Base-by-base conservation (phyloP, 148 eudicot species). In the Vaccinium corymbosum region DNA sequence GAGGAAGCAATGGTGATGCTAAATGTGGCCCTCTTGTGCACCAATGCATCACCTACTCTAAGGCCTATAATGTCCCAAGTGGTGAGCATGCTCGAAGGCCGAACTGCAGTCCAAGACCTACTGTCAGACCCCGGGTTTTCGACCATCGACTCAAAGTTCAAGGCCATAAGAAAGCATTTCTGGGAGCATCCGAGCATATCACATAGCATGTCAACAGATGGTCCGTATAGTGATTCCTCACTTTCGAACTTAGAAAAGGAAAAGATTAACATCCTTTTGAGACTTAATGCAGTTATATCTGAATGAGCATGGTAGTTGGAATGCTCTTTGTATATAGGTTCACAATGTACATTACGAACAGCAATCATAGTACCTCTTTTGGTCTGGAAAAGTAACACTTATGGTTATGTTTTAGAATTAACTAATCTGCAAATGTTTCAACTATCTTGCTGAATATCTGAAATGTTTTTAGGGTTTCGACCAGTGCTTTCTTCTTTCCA, bases 11-110 rank as follows among this genome's bases (percentile, higher is more conserved):
- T 85, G 84, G 68, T 83, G 53, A 78, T 91, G 81, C 89, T 91
- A 57, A 91, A 88, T 38, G 92, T 91, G 82, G 92, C 90, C 49
- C 92, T 91, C 79, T 6, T 89, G 80, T 91, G 93, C 53, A 91
- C 93, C 56, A 91, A 88, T 48, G 93, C 92, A 15, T 84, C 93
- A 19, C 93, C 93, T 6, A 91, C 89, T 11, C 86, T 91, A 3
- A 83, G 93, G 78, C 93, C 93, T 13, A 87, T 68, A 15, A 91
- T 91, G 93, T 89, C 93, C 51, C 93, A 91, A 74, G 93, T 85
- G 42, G 85, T 91, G 81, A 91, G 90, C 90, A 91, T 91, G 93
- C 92, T 91, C 10, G 92, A 91, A 80, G 93, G 93, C 51, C 89
- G 86, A 83, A 91, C 89, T 16, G 85, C 80, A 1, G 85, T 89